Conservation (phyloP, 208 protist species). For the Crithidia bombi region DNA sequence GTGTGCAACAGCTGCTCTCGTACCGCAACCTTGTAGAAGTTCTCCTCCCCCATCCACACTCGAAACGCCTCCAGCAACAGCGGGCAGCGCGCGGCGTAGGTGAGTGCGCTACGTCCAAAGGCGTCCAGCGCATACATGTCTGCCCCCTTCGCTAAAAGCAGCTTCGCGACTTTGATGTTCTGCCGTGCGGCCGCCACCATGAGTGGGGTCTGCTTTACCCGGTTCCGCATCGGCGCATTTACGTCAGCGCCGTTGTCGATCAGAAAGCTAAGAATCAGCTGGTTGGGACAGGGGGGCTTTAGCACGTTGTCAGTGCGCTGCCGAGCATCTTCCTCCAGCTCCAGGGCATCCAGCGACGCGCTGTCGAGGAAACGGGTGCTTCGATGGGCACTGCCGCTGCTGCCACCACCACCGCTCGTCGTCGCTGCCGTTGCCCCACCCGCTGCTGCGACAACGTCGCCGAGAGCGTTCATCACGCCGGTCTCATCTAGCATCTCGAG, state of each 20-base stretch:
- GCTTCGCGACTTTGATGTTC: slow-evolving; percentile 46
- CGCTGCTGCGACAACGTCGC: background rate
- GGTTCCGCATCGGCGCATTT: slow-evolving; percentile 41
- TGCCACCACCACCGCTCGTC: background rate
- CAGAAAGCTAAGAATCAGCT: slow-evolving; percentile 67
- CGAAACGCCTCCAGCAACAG: slow-evolving; percentile 59
- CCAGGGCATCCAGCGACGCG: background rate
- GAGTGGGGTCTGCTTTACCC: slow-evolving; percentile 66
- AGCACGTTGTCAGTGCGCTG: slow-evolving; percentile 15
- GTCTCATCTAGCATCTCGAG: slow-evolving; percentile 9
- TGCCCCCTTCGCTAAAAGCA: slow-evolving; percentile 67
- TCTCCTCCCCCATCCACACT: slow-evolving; percentile 48
- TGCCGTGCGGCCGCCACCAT: slow-evolving; percentile 69
- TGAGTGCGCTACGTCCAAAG: slow-evolving; percentile 46
- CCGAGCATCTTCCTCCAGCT: slow-evolving; percentile 17
- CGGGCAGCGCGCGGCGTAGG: slow-evolving; percentile 63
- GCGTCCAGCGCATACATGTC: slow-evolving; percentile 43
- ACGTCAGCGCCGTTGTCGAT: slow-evolving; percentile 78
- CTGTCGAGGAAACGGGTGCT: background rate
- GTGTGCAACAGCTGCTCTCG: slow-evolving; percentile 58
- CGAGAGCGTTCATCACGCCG: background rate
- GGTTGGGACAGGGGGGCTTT: slow-evolving; percentile 43
- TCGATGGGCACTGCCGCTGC: background rate
- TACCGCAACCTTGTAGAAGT: slow-evolving; percentile 20
- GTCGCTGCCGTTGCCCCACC: background rate